phyloP scores from a whole-genome alignment of 179 eudicot species.

The Beta corolliflora region DNA sequence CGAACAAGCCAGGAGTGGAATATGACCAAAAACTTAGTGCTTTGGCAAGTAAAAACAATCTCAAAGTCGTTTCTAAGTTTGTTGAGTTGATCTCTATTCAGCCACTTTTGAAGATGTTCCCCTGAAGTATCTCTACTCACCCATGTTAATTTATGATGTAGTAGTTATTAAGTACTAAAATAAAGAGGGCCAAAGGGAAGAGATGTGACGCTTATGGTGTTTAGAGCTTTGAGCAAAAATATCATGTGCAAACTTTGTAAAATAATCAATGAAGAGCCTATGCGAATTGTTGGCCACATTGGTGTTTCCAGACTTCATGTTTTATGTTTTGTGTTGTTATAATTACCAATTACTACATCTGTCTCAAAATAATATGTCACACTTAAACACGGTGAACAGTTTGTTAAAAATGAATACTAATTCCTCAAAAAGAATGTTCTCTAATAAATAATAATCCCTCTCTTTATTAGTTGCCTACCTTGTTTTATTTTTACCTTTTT shows the following conservation, averaged over 20 bases:
- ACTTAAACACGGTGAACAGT: too few relatives aligned
- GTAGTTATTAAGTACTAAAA: neutral
- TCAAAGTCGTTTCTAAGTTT: neutral
- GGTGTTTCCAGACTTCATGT: too few relatives aligned
- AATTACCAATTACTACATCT: too few relatives aligned
- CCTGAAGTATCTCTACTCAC: neutral
- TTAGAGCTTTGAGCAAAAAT: neutral
- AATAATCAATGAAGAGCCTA: neutral
- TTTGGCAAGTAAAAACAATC: conserved; percentile 4
- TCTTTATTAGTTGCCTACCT: too few relatives aligned
- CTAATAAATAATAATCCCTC: too few relatives aligned
- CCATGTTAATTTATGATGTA: neutral
- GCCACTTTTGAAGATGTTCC: neutral
- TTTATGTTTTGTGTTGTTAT: too few relatives aligned
- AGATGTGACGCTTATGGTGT: neutral
- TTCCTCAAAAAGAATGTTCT: too few relatives aligned
- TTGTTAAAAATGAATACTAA: too few relatives aligned
- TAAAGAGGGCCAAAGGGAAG: neutral
- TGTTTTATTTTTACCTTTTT: too few relatives aligned
- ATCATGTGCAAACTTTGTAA: too few relatives aligned
- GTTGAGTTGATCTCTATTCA: neutral
- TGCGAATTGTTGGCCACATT: neutral
- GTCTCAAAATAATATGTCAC: too few relatives aligned
- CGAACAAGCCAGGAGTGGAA: conserved; percentile 6
- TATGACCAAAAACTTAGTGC: too few relatives aligned